Percentiles rank a stretch among this genome's conserved stretches.
Evolutionary conservation across 352 stramenopile genomes (phyloP).

Genomic region (Globisporangium emineosum): DNA sequence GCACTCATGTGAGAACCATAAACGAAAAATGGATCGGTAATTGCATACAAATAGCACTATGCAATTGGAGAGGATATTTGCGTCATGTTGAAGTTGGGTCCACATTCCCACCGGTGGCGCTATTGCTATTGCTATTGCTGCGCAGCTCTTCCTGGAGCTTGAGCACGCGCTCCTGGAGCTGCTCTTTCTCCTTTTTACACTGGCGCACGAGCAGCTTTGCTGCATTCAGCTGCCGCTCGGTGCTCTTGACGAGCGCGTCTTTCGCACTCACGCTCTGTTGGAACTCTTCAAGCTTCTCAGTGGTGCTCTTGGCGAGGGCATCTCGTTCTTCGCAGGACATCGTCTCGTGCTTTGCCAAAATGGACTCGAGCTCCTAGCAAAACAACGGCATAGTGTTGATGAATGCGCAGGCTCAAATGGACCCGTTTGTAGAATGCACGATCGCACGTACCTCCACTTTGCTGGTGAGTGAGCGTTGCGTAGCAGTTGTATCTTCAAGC

Average conservation of each 20-base stretch:
- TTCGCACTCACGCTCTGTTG: constrained; percentile 41
- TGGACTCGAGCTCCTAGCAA: constrained; percentile 39
- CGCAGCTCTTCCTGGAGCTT: constrained; percentile 32
- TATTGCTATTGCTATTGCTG: background rate
- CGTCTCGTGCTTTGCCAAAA: constrained; percentile 33
- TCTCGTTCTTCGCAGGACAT: constrained; percentile 39
- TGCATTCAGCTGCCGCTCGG: constrained; percentile 61
- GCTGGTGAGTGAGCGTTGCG: constrained; percentile 8
- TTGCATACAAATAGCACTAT: background rate
- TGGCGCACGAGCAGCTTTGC: constrained; percentile 64
- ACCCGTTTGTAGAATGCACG: background rate
- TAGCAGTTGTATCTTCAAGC: constrained; percentile 4
- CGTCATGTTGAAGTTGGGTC: constrained; percentile 8
- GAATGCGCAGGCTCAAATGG: background rate
- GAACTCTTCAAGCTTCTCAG: constrained; percentile 33
- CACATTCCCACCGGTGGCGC: background rate
- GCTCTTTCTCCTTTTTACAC: constrained; percentile 73
- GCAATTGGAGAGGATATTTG: background rate
- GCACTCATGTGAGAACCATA: background rate
- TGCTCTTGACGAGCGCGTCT: constrained; percentile 41
- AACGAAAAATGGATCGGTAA: background rate
- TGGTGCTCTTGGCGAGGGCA: constrained; percentile 18
- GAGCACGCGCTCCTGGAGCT: constrained; percentile 36
- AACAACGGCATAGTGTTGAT: background rate
- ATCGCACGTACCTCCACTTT: constrained; percentile 24